Percentiles rank a stretch among this genome's conserved stretches.
Evolutionary conservation across 306 rosid species (phyloP).

Genomic region (Notholithocarpus densiflorus): DNA sequence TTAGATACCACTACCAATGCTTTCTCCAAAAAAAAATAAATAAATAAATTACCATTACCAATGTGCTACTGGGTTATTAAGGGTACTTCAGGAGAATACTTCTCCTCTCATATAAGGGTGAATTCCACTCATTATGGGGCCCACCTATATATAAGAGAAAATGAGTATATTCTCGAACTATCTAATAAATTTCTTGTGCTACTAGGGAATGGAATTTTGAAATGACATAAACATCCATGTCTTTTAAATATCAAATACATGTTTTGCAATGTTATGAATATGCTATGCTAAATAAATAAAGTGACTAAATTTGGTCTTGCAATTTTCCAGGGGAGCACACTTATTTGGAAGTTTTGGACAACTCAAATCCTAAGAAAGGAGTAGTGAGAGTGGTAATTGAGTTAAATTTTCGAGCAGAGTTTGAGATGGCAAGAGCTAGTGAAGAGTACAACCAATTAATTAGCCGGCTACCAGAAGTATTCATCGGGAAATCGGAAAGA

Average conservation of each 20-base stretch:
- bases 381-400: conserved; percentile 58
- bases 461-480: conserved; percentile 58
- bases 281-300: no score
- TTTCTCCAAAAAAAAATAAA: no score
- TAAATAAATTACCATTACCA: neutral
- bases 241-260: no score
- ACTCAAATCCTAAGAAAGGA: conserved; percentile 38
- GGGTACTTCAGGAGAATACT: rapidly evolving
- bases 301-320: neutral
- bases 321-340: conserved; percentile 60
- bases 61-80: no score
- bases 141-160: no score
- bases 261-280: no score
- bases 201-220: no score
- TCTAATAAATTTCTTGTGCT: no score
- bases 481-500: conserved; percentile 69
- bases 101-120: rapidly evolving
- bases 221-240: no score
- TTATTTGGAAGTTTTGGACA: conserved; percentile 61
- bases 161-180: no score
- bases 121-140: rapidly evolving
- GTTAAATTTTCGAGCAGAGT: conserved; percentile 61
- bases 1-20: no score
- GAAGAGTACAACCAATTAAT: conserved; percentile 60
- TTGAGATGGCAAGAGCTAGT: conserved; percentile 68